phyloP scores from a whole-genome alignment of 345 rosid genomes.

The Salix dunnii region DNA sequence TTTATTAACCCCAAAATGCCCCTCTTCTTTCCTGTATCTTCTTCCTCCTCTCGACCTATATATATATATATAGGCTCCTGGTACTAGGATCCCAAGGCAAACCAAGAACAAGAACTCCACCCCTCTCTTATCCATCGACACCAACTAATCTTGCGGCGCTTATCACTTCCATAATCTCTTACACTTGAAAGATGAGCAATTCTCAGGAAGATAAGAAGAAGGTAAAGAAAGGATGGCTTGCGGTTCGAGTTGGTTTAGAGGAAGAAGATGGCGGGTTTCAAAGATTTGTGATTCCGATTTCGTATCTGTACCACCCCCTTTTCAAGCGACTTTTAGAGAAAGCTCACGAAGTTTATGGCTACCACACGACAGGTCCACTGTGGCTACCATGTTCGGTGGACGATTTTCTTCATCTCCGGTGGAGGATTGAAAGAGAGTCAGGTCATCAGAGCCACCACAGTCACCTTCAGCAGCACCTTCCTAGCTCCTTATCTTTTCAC shows the following conservation, averaged over 20 bases:
- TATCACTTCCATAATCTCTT: background rate
- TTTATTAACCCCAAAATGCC: background rate
- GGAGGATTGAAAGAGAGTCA: constrained; percentile 40
- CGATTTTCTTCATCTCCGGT: constrained; percentile 41
- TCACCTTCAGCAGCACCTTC: constrained; percentile 28
- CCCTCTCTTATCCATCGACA: background rate
- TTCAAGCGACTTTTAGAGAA: constrained; percentile 37
- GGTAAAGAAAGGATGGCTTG: constrained; percentile 54
- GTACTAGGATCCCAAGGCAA: background rate
- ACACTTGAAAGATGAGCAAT: background rate
- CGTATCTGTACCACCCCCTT: constrained; percentile 49
- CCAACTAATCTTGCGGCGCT: background rate
- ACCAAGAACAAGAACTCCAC: background rate
- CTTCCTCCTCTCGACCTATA: background rate
- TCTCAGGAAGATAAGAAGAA: constrained; percentile 22
- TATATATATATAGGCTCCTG: background rate
- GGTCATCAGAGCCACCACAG: constrained; percentile 1
- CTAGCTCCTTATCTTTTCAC: constrained; percentile 30
- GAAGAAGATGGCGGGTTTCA: constrained; percentile 28
- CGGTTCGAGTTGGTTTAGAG: constrained; percentile 41
- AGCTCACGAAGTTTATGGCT: constrained; percentile 42
- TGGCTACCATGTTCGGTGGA: constrained; percentile 46
- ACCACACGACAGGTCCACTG: constrained; percentile 37
- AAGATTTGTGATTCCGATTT: constrained; percentile 40
- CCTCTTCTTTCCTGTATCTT: background rate